phyloP scores from a whole-genome alignment of 805 yeast species.

The Saturnispora sanitii region DNA sequence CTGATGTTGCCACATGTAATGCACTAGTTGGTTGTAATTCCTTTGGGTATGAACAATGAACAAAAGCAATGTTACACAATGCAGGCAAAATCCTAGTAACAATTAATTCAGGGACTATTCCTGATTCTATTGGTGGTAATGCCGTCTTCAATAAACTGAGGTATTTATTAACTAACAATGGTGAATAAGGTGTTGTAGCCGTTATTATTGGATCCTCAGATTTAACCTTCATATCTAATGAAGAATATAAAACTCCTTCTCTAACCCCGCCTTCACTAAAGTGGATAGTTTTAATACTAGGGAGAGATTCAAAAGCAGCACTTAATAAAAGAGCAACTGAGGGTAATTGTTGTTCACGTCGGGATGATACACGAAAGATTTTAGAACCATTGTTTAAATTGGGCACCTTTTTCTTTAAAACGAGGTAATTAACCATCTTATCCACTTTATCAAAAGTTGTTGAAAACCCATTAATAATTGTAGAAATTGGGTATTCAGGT shows the following conservation, averaged over 20 bases:
- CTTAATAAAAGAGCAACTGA: constrained; percentile 55
- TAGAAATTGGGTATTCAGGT: constrained; percentile 55
- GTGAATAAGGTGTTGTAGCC: constrained; percentile 66
- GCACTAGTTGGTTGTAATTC: constrained; percentile 71
- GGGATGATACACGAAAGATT: constrained; percentile 55
- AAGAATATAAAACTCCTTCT: constrained; percentile 62
- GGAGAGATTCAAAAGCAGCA: constrained; percentile 54
- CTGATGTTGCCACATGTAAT: constrained; percentile 60
- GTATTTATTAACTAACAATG: constrained; percentile 50
- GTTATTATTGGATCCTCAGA: constrained; percentile 60
- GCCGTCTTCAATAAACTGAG: constrained; percentile 44
- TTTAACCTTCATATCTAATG: constrained; percentile 46
- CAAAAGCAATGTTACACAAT: constrained; percentile 63
- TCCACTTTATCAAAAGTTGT: constrained; percentile 44
- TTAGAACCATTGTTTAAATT: constrained; percentile 20
- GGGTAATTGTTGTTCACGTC: constrained; percentile 58
- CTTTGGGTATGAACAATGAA: constrained; percentile 67
- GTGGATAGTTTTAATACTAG: constrained; percentile 49
- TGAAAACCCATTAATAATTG: constrained; percentile 61
- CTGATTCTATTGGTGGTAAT: constrained; percentile 34
- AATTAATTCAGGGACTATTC: constrained; percentile 49
- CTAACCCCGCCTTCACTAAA: constrained; percentile 73
- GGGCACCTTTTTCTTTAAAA: constrained; percentile 41
- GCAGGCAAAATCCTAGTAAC: constrained; percentile 56
- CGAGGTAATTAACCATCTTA: constrained; percentile 40